Conservation (phyloP, 345 rosid species). For the Acer saccharum region DNA sequence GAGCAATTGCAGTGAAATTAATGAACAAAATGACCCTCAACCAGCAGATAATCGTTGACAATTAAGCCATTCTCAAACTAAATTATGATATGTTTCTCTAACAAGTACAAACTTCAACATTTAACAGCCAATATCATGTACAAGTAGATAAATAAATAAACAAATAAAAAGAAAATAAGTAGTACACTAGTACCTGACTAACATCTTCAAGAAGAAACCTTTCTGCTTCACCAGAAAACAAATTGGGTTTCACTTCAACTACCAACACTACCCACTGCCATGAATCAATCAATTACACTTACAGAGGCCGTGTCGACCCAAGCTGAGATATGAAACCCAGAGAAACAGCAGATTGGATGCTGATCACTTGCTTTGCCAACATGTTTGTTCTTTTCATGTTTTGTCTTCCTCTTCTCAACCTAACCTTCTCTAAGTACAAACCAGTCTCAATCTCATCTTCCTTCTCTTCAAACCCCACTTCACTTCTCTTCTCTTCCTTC, state of each 20-base stretch:
- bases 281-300: neutral
- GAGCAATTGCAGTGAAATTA: neutral
- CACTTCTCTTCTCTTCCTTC: conserved; percentile 18
- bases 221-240: conserved; percentile 85
- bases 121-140: conserved; percentile 1
- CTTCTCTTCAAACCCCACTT: conserved; percentile 18
- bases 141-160: neutral
- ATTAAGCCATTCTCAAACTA: neutral
- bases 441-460: conserved; percentile 17
- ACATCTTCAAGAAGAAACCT: conserved; percentile 69
- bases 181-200: conserved; percentile 55
- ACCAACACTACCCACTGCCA: conserved; percentile 67
- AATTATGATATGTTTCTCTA: neutral
- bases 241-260: conserved; percentile 78
- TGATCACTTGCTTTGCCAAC: conserved; percentile 84
- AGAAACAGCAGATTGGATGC: conserved; percentile 69
- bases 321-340: conserved; percentile 56
- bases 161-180: neutral
- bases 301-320: conserved; percentile 49
- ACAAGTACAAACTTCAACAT: neutral
- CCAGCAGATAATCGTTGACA: neutral
- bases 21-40: neutral
- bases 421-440: conserved; percentile 8
- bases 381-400: conserved; percentile 60
- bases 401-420: conserved; percentile 43